A percentile compares a stretch with the other conserved stretches of the same genome.
phyloP scores from a whole-genome alignment of 352 stramenopile species.

The Phytophthora fragariae region DNA sequence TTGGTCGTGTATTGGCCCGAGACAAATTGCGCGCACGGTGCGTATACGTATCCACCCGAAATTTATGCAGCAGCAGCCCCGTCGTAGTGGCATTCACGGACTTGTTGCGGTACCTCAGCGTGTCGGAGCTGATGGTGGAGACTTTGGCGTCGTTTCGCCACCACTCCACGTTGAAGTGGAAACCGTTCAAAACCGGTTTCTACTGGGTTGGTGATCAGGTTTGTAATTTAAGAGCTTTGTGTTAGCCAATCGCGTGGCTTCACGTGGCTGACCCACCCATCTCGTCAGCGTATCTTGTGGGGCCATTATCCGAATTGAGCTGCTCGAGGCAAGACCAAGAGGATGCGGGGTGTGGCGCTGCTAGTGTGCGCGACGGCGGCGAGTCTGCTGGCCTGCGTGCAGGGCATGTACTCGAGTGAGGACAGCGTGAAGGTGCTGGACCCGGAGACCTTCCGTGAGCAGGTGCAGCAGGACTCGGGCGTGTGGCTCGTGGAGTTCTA shows the following conservation, averaged over 20 bases:
- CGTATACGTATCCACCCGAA: conserved; percentile 17
- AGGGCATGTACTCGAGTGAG: conserved; percentile 71
- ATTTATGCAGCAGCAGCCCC: conserved; percentile 32
- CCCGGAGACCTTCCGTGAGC: conserved; percentile 71
- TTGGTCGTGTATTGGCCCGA: neutral
- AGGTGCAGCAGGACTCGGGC: conserved; percentile 73
- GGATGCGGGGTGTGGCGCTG: conserved; percentile 31
- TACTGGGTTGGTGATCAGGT: neutral
- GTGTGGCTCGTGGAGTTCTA: conserved; percentile 97
- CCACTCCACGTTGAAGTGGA: conserved; percentile 18
- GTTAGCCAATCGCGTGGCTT: conserved; percentile 34
- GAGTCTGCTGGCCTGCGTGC: conserved; percentile 43
- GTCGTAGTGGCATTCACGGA: conserved; percentile 14
- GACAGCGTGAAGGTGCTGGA: conserved; percentile 79
- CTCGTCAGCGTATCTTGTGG: conserved; percentile 8
- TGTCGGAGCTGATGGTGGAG: conserved; percentile 24
- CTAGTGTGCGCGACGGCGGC: conserved; percentile 38
- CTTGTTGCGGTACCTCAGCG: conserved; percentile 29
- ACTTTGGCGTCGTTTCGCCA: conserved; percentile 4
- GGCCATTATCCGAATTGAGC: conserved; percentile 29
- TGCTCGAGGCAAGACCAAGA: neutral
- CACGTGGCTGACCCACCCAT: conserved; percentile 33
- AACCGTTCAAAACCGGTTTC: neutral
- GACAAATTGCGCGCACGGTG: conserved; percentile 16
- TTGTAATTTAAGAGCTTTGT: conserved; percentile 6